A percentile compares a stretch with the other conserved stretches of the same genome.
phyloP scores from a whole-genome alignment of 2,329 filamentous ascomycete species.

The Ilyonectria destructans region DNA sequence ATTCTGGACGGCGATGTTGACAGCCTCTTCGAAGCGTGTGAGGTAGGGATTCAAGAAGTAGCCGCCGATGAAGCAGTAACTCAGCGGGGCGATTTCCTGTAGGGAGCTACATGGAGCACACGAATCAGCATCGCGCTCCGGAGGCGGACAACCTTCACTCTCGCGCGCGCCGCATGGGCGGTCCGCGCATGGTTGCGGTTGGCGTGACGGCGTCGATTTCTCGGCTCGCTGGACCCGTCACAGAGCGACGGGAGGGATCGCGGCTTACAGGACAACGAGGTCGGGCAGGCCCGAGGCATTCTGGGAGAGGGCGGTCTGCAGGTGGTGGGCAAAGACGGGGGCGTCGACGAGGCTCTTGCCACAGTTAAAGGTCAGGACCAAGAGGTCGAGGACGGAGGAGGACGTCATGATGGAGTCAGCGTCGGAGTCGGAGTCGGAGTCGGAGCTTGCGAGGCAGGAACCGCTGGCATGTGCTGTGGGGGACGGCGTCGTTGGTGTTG shows the following conservation, averaged over 20 bases:
- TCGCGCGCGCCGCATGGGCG: background rate
- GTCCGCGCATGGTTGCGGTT: conserved; percentile 8
- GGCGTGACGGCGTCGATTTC: conserved; percentile 3
- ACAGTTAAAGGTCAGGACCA: conserved; percentile 93
- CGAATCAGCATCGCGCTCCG: conserved; percentile 43
- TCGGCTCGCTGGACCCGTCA: conserved; percentile 23
- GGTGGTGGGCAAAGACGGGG: conserved; percentile 78
- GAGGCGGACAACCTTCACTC: conserved; percentile 27
- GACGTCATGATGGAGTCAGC: conserved; percentile 52
- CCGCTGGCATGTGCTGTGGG: conserved; percentile 17
- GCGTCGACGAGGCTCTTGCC: conserved; percentile 81
- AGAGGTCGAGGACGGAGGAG: conserved; percentile 75
- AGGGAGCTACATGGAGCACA: conserved; percentile 73
- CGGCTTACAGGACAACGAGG: conserved; percentile 71
- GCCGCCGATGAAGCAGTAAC: conserved; percentile 88
- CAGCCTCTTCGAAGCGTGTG: conserved; percentile 77
- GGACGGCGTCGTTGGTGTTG: conserved; percentile 13
- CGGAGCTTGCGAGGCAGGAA: conserved; percentile 4
- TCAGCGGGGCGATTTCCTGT: conserved; percentile 91
- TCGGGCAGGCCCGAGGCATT: conserved; percentile 66
- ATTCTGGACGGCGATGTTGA: conserved; percentile 73
- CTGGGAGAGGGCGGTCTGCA: conserved; percentile 73
- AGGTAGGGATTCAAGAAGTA: conserved; percentile 86
- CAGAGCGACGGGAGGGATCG: conserved; percentile 35
- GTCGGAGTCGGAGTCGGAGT: conserved; percentile 14